These are phyloP conservation scores for Cydonia oblonga DNA, from an alignment of 331 rosid species.

Conservation along the genomic window DNA sequence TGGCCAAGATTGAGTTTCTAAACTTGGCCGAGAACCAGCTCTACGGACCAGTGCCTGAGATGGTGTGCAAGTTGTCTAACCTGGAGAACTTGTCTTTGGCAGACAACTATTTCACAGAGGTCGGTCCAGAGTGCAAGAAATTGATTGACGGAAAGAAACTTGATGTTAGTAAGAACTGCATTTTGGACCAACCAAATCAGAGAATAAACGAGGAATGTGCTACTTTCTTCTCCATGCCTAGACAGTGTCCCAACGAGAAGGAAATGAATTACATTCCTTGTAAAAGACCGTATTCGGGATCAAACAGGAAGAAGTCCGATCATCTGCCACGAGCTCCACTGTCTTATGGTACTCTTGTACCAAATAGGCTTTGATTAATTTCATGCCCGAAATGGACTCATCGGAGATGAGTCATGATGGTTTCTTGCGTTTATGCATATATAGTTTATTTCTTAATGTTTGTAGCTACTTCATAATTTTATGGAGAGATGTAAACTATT, in stretches of 20 bases:
- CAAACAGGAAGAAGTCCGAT: background rate
- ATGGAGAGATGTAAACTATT: background rate
- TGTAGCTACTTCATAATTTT: background rate
- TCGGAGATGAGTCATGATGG: background rate
- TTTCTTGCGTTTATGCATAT: background rate
- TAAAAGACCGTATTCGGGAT: background rate
- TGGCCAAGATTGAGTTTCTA: constrained; percentile 25
- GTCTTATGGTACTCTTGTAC: constrained; percentile 42
- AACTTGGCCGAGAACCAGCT: constrained; percentile 34
- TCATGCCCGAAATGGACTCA: background rate
- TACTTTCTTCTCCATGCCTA: constrained; percentile 13
- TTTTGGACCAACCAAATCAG: constrained; percentile 38
- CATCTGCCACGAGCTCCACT: constrained; percentile 15
- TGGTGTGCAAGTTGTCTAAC: constrained; percentile 35
- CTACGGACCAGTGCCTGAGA: constrained; percentile 55
- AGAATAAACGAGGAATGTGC: constrained; percentile 17
- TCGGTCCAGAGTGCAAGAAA: constrained; percentile 52
- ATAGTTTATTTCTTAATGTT: background rate
- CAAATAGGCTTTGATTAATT: constrained; percentile 26
- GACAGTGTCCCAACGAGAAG: constrained; percentile 20
- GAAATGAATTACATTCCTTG: constrained; percentile 38
- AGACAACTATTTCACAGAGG: constrained; percentile 41
- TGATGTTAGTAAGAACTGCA: constrained; percentile 44
- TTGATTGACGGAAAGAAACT: constrained; percentile 27
- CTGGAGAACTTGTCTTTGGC: constrained; percentile 29